Percentiles rank a stretch among this genome's conserved stretches.
phyloP scores from a whole-genome alignment of 2,329 filamentous ascomycete genomes.

The Cladophialophora psammophila region DNA sequence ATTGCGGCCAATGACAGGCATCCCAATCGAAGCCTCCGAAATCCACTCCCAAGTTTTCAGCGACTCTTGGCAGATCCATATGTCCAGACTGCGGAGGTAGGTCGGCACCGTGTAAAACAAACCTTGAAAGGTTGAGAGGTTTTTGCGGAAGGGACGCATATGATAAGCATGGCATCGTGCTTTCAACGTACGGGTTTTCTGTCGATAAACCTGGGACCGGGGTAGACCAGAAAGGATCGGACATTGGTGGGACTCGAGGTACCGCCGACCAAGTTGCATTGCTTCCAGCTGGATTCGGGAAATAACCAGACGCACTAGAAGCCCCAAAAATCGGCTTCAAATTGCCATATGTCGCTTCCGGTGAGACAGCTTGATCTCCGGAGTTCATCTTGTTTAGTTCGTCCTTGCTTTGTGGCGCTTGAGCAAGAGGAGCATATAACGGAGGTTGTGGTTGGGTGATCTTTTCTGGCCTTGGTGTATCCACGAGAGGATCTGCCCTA shows the following conservation, averaged over 20 bases:
- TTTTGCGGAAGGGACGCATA: neutral
- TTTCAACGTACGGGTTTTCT: neutral
- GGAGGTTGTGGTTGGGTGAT: neutral
- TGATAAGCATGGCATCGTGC: neutral
- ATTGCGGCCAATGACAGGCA: neutral
- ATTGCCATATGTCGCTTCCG: neutral
- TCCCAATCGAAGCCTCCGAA: neutral
- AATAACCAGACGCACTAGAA: neutral
- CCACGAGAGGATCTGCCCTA: neutral
- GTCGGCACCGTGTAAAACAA: neutral
- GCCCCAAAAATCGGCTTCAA: neutral
- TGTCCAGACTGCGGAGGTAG: neutral
- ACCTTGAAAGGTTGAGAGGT: neutral
- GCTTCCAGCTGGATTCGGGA: neutral
- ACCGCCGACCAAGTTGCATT: neutral
- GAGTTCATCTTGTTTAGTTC: neutral
- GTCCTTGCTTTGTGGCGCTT: neutral
- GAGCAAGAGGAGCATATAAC: neutral
- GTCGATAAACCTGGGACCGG: neutral
- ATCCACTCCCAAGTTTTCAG: neutral
- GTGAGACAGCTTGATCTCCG: neutral
- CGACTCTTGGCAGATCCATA: neutral
- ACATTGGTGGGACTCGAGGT: neutral
- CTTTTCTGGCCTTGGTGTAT: neutral
- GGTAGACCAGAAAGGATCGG: neutral